Base-by-base conservation (phyloP, 805 yeast genomes). In the Metschnikowia kofuensis region DNA sequence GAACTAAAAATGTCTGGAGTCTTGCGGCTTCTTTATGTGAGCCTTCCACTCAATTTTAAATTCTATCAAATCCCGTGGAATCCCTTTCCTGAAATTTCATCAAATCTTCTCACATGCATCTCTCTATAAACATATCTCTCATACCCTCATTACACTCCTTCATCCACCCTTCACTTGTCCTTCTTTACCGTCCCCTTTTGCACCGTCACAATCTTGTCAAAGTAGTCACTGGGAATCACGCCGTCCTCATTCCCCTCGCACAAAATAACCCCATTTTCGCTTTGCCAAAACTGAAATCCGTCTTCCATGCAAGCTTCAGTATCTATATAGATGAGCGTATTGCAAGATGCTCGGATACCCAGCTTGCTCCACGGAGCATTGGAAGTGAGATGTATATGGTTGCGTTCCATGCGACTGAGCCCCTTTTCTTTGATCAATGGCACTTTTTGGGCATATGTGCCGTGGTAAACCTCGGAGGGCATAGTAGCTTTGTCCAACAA, bases 301-400 rank as follows among this genome's bases (percentile, higher is more conserved):
- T 61, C 58, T 1, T 61, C 53, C 32, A 79, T 53, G 28, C 87
- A 72, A 52, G 74, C 74, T 3, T 63, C 70, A 2, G 78, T 68
- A 58, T 90, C 82, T 4, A 92, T 60, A 58, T 78, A 86, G 2
- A 94, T 83, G 47, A 82, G 66, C 1, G 86, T 80, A 28, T 76
- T 70, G 47, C 83, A 68, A 37, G 72, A 69, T n/a, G 65, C 56
- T 44, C 97, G 72, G 72, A 89, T 80, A 0, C 98, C 98, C 52
- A 91, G 82, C 12, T 85, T 73, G 12, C 84, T 84, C 13, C 67
- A 62, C 5, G 63, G 62, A 4, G 72, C 70, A 29, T 67, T 68
- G 1, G 80, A 69, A 0, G 98, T 88, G 62, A 92, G 75, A 67
- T 94, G 99, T 14, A 94, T 81, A 64, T 94, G 98, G 55, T 85